Evolutionary conservation across 192 early-diverging fungal species (phyloP).

Genomic region (Bifiguratus adelaidae): DNA sequence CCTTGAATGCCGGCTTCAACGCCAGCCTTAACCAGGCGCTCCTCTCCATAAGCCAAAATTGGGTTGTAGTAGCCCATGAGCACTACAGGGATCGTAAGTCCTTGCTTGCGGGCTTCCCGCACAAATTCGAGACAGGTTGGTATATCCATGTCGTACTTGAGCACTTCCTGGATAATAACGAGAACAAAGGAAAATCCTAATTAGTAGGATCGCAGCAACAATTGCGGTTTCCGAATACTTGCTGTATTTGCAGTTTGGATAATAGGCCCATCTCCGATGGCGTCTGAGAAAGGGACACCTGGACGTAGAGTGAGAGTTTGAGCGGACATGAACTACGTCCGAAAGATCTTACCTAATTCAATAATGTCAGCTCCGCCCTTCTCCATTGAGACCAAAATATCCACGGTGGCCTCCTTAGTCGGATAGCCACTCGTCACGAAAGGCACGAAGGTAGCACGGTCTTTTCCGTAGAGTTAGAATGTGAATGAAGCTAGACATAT

Average conservation of each 20-base stretch:
- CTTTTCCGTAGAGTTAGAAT: too few relatives aligned
- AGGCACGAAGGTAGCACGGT: constrained; percentile 81
- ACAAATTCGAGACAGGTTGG: constrained; percentile 73
- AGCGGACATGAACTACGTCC: neutral
- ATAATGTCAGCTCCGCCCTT: constrained; percentile 90
- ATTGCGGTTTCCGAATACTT: too few relatives aligned
- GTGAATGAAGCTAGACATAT: too few relatives aligned
- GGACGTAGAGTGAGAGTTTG: too few relatives aligned
- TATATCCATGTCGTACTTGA: constrained; percentile 72
- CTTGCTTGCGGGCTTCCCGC: constrained; percentile 63
- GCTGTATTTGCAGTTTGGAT: constrained; percentile 88
- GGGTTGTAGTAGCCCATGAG: constrained; percentile 99
- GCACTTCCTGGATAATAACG: too few relatives aligned
- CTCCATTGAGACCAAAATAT: constrained; percentile 82
- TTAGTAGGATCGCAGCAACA: too few relatives aligned
- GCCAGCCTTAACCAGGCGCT: constrained; percentile 75
- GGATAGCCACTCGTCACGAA: constrained; percentile 94
- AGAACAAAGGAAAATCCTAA: too few relatives aligned
- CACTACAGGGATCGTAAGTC: constrained; percentile 82
- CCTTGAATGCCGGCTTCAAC: constrained; percentile 81
- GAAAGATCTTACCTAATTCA: constrained; percentile 64
- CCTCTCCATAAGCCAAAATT: constrained; percentile 88
- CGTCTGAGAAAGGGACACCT: constrained; percentile 96
- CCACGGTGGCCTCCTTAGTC: constrained; percentile 63
- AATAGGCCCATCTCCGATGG: constrained; percentile 92